Evolutionary conservation across 164 flowering plant species (phyloP).

Genomic region (Aristolochia californica): DNA sequence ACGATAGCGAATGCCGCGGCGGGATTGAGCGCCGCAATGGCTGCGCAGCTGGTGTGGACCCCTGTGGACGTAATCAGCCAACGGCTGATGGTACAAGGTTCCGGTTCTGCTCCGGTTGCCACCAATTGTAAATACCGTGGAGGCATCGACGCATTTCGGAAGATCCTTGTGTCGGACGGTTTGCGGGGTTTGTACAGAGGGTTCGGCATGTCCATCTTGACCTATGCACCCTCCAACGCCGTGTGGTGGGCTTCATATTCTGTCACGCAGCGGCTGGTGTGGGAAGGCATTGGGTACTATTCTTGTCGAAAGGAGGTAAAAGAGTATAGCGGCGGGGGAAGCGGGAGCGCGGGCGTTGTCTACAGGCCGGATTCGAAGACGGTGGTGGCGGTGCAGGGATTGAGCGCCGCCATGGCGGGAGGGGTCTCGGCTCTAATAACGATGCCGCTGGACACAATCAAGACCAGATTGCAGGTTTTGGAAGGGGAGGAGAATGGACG

Average conservation of each 20-base stretch:
- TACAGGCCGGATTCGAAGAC: constrained; percentile 41
- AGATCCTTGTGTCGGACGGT: constrained; percentile 46
- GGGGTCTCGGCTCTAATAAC: constrained; percentile 77
- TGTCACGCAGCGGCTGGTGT: constrained; percentile 42
- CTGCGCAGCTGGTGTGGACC: constrained; percentile 85
- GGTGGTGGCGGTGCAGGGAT: constrained; percentile 55
- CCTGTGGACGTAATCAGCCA: constrained; percentile 85
- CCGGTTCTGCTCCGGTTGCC: neutral
- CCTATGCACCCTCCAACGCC: constrained; percentile 88
- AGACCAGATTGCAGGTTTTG: constrained; percentile 79
- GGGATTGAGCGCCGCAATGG: constrained; percentile 67
- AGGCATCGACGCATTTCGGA: constrained; percentile 66
- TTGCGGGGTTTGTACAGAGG: constrained; percentile 66
- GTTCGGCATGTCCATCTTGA: constrained; percentile 71
- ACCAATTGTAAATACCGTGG: constrained; percentile 28
- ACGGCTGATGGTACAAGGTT: constrained; percentile 72
- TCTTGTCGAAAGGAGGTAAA: constrained; percentile 21
- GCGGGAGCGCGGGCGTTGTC: constrained; percentile 5
- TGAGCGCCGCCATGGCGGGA: constrained; percentile 81
- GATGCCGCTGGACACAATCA: constrained; percentile 84
- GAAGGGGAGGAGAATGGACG: constrained; percentile 50
- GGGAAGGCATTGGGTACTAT: constrained; percentile 35
- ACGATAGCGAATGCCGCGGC: constrained; percentile 78
- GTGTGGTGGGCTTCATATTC: constrained; percentile 94
- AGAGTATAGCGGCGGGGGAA: neutral